Base-by-base conservation (phyloP, 768 basidiomycete genomes). In the Russula olivacea region DNA sequence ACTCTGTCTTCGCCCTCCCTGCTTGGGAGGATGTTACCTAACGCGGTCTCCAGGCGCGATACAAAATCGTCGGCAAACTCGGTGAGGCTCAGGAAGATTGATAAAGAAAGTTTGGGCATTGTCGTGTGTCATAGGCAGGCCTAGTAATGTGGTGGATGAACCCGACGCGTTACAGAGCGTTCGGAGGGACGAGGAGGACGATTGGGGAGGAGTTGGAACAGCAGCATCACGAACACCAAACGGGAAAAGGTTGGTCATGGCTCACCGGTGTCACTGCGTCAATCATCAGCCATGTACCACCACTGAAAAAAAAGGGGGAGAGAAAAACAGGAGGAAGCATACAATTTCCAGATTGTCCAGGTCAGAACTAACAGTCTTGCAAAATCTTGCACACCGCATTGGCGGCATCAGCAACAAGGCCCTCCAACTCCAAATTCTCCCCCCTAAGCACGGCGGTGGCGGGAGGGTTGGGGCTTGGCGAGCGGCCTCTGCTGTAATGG, bases 1-100 rank as follows among this genome's bases (percentile, higher is more conserved):
- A 93, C 83, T 55, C 68, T 75, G 72, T 92, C 90, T 66, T 85
- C 79, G n/a, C 88, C 85, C 21, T 71, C 72, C n/a, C 86, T 83
- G 14, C 81, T 83, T 19, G 86, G 84, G 19, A 89, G 72, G 5
- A 81, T 78, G 17, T 75, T 73, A 6, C 89, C 89, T 14, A 92
- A 74, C 0, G 88, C 88, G 25, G 77, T 75, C 69, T 91, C 86
- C 3, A 93, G 74, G 34, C 78, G 76, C 57, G 84, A 83, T 17
- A 83, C 79, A 64, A 93, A 85, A n/a, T 73, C 71, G 69, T 91
- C 87, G 5, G 89, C 79, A 65, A 93, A 85, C 43, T 80, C 68
- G 17, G 91, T 90, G 2, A 93, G 79, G n/a, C n/a, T n/a, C n/a
- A n/a, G n/a, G n/a, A n/a, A n/a, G n/a, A n/a, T n/a, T n/a, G n/a